Evolutionary conservation across 495 filamentous ascomycete genomes (phyloP).

Genomic region (Penicillium canescens): DNA sequence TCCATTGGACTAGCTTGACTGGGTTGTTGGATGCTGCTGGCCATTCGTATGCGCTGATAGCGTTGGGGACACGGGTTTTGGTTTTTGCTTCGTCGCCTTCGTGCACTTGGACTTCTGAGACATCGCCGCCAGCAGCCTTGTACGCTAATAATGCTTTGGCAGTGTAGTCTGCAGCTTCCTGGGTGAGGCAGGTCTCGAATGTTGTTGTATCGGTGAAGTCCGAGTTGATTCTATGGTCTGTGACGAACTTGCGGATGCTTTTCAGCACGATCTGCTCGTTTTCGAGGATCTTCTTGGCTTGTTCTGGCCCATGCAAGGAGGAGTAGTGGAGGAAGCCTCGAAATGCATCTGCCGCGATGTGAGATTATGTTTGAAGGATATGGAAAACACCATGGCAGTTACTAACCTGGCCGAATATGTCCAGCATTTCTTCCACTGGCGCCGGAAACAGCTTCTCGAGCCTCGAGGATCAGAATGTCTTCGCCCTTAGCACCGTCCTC

Average conservation of each 20-base stretch:
- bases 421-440: conserved; percentile 15
- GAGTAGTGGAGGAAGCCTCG: conserved; percentile 8
- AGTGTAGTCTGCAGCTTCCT: not conserved
- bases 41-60: conserved; percentile 10
- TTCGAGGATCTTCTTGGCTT: conserved; percentile 9
- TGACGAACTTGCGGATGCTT: conserved; percentile 1
- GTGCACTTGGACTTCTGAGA: conserved; percentile 4
- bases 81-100: conserved; percentile 8
- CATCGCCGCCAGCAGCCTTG: conserved; percentile 11
- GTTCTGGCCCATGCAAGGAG: conserved; percentile 8
- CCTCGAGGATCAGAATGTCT: conserved; percentile 12
- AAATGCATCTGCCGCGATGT: conserved; percentile 1
- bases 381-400: not conserved
- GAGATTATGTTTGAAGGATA: not conserved
- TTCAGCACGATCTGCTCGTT: conserved; percentile 9
- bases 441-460: conserved; percentile 14
- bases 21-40: conserved; percentile 12
- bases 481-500: conserved; percentile 4
- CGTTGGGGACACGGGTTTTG: not conserved
- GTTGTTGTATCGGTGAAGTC: conserved; percentile 10
- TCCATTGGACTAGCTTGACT: conserved; percentile 14
- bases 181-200: conserved; percentile 4
- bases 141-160: conserved; percentile 1
- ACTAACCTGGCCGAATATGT: conserved; percentile 14
- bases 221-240: conserved; percentile 3